Evolutionary conservation across 2,329 filamentous ascomycete species (phyloP), one percentile per base, ranked within the genome.

Genomic region (Aureobasidium melanogenum): DNA sequence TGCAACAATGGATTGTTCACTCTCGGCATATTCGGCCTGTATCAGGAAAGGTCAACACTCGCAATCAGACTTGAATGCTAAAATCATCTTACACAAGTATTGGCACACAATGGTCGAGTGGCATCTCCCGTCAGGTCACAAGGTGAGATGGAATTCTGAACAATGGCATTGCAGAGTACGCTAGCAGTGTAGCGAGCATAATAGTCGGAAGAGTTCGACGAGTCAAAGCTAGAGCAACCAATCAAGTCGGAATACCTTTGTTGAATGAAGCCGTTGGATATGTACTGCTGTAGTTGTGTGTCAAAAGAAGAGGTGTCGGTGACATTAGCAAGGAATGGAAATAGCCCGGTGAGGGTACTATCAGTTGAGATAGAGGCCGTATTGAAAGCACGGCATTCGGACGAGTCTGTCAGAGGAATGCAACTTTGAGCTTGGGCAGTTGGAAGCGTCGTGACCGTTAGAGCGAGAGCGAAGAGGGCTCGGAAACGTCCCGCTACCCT

Each of bases 151-250:
- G 94, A 97, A 71, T 91, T 92, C 75, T 99, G 94, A 55, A 99
- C 84, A 70, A 99, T 88, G 66, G 89, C 83, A 79, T 95, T 97
- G 81, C 94, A 99, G 66, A 99, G 82, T 65, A 95, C 87, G 64
- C 89, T 94, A 50, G 86, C 94, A 5, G 93, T 96, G 76, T 93
- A 99, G 68, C 94, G 88, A 52, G 94, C 93, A 75, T 99, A 99
- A 69, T 92, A 84, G 69, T 88, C 82, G 67, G 84, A 87, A 4
- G 91, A 87, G 72, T 96, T 89, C 61, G 84, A 84, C 61, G 92
- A 82, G 69, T 94, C 84, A 68, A 97, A 80, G 64, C 83, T 82
- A 51, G 83, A 80, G 73, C 94, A 99, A 61, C 93, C 93, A 65
- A 99, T 83, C 51, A 91, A 79, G 58, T 82, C 80, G 72, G 89